Evolutionary conservation across 1,284 basidiomycete species (phyloP).

Genomic region (Clitocybe nebularis): DNA sequence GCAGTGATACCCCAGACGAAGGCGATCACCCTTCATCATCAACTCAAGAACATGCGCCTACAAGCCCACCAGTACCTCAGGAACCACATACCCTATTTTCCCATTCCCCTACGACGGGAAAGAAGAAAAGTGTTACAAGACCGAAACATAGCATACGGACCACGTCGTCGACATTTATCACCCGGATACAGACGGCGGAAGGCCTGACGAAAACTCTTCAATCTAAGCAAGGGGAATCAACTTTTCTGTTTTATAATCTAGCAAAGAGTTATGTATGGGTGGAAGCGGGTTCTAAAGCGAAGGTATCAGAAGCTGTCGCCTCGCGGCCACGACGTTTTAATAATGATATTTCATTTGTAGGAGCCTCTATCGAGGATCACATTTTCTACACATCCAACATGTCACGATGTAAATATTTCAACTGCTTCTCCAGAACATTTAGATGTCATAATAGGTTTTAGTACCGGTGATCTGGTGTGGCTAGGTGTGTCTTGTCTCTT

Average conservation of each 20-base stretch:
- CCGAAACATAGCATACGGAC: conserved; percentile 88
- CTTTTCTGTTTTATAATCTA: conserved; percentile 82
- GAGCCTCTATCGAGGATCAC: conserved; percentile 84
- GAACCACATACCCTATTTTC: conserved; percentile 49
- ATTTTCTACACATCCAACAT: conserved; percentile 85
- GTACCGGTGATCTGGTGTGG: conserved; percentile 91
- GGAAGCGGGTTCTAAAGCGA: conserved; percentile 73
- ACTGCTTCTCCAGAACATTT: conserved; percentile 78
- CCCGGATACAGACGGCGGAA: conserved; percentile 76
- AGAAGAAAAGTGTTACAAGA: conserved; percentile 62
- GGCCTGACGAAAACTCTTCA: conserved; percentile 72
- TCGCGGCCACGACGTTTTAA: conserved; percentile 10
- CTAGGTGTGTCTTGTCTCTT: conserved; percentile 52
- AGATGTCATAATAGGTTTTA: conserved; percentile 92
- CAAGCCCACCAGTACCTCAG: conserved; percentile 31
- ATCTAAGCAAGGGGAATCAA: conserved; percentile 76
- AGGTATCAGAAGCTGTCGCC: conserved; percentile 46
- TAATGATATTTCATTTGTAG: conserved; percentile 33
- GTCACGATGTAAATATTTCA: conserved; percentile 81
- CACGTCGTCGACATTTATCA: conserved; percentile 87
- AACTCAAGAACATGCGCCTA: conserved; percentile 32
- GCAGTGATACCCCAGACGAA: conserved; percentile 71
- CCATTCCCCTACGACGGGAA: conserved; percentile 38
- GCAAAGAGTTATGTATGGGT: conserved; percentile 81
- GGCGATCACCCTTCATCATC: conserved; percentile 35